phyloP scores from a whole-genome alignment of 2,329 filamentous ascomycete genomes.

The Claviceps purpurea region DNA sequence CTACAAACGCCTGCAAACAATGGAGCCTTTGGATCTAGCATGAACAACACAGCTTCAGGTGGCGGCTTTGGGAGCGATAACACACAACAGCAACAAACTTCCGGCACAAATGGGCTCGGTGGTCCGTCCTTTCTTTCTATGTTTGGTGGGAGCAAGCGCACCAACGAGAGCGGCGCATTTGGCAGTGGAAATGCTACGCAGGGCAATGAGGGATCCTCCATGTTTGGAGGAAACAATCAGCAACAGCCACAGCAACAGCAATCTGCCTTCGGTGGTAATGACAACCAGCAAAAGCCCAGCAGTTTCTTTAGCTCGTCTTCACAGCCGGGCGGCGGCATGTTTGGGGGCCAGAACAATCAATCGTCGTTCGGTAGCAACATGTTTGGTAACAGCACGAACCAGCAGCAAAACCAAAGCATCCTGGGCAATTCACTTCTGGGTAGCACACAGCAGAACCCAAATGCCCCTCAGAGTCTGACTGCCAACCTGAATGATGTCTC shows the following conservation, averaged over 20 bases:
- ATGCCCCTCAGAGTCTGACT: constrained; percentile 53
- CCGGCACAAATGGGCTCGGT: too few relatives aligned
- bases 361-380: constrained; percentile 27
- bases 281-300: constrained; percentile 26
- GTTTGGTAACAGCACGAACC: constrained; percentile 32
- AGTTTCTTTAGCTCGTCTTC: constrained; percentile 40
- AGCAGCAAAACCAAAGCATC: constrained; percentile 34
- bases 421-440: constrained; percentile 46
- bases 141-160: constrained; percentile 25
- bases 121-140: constrained; percentile 8
- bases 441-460: constrained; percentile 31
- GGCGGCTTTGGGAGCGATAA: constrained; percentile 30
- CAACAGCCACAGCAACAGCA: constrained; percentile 18
- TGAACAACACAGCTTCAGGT: constrained; percentile 16
- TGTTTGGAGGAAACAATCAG: constrained; percentile 32
- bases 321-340: constrained; percentile 36
- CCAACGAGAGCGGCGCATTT: constrained; percentile 26
- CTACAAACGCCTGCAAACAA: constrained; percentile 24
- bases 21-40: constrained; percentile 22
- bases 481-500: constrained; percentile 72
- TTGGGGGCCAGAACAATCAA: constrained; percentile 36
- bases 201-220: constrained; percentile 24
- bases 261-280: constrained; percentile 34
- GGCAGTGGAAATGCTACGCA: constrained; percentile 21
- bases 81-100: constrained; percentile 27